phyloP scores from a whole-genome alignment of 306 rosid genomes.

The Prosopis cineraria region DNA sequence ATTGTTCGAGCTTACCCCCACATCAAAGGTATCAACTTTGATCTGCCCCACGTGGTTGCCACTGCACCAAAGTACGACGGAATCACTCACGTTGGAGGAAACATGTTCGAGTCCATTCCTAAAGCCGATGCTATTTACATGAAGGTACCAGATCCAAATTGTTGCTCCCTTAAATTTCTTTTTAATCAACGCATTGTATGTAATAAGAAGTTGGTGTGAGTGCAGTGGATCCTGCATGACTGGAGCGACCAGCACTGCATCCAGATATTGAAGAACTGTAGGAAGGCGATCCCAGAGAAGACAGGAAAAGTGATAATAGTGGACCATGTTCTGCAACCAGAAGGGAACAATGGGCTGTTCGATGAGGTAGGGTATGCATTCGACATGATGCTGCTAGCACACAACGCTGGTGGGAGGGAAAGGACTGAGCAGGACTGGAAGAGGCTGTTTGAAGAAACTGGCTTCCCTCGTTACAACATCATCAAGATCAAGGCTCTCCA shows the following conservation, averaged over 20 bases:
- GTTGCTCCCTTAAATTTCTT: too few relatives aligned
- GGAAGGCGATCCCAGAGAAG: conserved; percentile 54
- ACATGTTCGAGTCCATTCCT: conserved; percentile 49
- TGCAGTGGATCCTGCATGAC: conserved; percentile 69
- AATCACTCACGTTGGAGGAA: conserved; percentile 51
- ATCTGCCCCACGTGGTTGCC: conserved; percentile 48
- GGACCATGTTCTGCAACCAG: conserved; percentile 44
- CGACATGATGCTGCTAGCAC: conserved; percentile 59
- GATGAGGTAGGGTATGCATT: conserved; percentile 45
- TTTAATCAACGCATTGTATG: too few relatives aligned
- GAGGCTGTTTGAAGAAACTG: conserved; percentile 46
- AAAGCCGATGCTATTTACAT: conserved; percentile 53
- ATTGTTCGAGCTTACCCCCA: conserved; percentile 52
- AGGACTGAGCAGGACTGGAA: conserved; percentile 66
- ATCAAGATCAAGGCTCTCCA: conserved; percentile 51
- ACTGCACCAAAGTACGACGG: conserved; percentile 47
- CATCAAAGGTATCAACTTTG: conserved; percentile 49
- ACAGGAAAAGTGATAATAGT: conserved; percentile 55
- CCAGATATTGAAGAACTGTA: conserved; percentile 52
- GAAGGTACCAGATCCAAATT: conserved; percentile 37
- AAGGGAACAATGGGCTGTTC: conserved; percentile 42
- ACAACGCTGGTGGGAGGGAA: conserved; percentile 50
- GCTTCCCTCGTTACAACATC: conserved; percentile 53
- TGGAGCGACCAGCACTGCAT: conserved; percentile 72
- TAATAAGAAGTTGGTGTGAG: neutral